Evolutionary conservation across 106 monocot species (phyloP).

Genomic region (Dendrobium chrysotoxum): DNA sequence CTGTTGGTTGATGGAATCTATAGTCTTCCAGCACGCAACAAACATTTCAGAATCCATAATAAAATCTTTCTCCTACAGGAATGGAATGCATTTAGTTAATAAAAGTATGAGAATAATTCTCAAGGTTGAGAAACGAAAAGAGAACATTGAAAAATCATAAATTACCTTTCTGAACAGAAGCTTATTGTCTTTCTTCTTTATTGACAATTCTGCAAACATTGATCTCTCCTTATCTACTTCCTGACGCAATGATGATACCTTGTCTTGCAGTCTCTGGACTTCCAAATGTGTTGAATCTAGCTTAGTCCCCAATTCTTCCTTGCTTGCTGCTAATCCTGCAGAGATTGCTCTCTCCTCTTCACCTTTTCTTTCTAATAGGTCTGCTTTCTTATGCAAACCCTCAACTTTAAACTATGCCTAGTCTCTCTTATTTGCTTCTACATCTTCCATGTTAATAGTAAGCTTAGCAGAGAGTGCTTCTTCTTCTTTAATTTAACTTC

Average conservation of each 20-base stretch:
- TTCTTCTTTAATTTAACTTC: background rate
- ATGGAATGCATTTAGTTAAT: background rate
- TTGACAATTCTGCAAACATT: no score
- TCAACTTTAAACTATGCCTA: background rate
- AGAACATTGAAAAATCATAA: no score
- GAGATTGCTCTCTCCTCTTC: conserved; percentile 13
- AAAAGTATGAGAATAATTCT: no score
- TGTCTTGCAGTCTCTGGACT: conserved; percentile 18
- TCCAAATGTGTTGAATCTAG: conserved; percentile 29
- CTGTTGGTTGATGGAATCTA: conserved; percentile 41
- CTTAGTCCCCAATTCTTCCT: conserved; percentile 30
- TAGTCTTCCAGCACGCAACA: conserved; percentile 59
- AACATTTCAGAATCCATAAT: conserved; percentile 35
- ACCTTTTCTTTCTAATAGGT: conserved; percentile 3
- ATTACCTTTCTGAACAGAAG: no score
- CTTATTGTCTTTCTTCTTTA: no score
- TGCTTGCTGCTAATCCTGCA: conserved; percentile 7
- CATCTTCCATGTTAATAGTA: background rate
- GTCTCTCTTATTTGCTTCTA: conserved; percentile 2
- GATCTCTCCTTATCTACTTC: no score
- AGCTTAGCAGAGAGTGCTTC: background rate
- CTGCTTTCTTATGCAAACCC: background rate
- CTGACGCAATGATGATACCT: background rate
- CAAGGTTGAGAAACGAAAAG: no score
- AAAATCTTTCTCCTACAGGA: conserved; percentile 32